These are phyloP conservation scores for Salix suchowensis DNA, from an alignment of 345 rosid genomes.

Conservation along the genomic window DNA sequence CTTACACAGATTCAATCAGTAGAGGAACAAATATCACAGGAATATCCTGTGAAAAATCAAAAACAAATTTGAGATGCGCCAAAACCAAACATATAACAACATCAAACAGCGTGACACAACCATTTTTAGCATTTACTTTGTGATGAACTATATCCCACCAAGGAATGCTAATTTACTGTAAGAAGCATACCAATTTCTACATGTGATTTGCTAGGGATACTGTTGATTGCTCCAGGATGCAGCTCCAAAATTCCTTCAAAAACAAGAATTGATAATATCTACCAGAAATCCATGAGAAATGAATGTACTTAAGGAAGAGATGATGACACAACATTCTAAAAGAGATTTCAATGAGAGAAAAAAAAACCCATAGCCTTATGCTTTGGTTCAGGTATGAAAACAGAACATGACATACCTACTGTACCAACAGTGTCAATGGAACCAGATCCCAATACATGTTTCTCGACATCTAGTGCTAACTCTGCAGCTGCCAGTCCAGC, in stretches of 20 bases:
- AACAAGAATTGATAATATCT: neutral
- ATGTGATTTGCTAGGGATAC: slow-evolving; percentile 93
- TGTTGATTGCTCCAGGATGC: slow-evolving; percentile 95
- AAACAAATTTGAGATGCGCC: neutral
- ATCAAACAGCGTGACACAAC: neutral
- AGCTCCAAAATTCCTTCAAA: slow-evolving; percentile 68
- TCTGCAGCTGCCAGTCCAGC: slow-evolving; percentile 97
- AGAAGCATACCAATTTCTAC: slow-evolving; percentile 68
- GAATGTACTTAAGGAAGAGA: neutral
- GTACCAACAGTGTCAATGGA: slow-evolving; percentile 94
- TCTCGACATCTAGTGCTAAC: slow-evolving; percentile 85
- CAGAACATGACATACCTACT: slow-evolving; percentile 50
- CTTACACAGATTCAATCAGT: no score
- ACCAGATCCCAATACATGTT: slow-evolving; percentile 76
- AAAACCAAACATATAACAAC: neutral
- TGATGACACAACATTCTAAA: neutral
- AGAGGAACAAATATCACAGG: no score
- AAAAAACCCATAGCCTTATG: neutral
- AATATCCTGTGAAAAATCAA: no score
- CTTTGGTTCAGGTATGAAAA: neutral
- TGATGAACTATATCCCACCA: neutral
- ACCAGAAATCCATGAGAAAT: slow-evolving; percentile 2
- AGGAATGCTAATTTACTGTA: neutral
- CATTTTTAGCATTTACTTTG: neutral
- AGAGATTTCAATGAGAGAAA: neutral